Conservation (phyloP, 2,329 filamentous ascomycete genomes). For the Aspergillus sp. region DNA sequence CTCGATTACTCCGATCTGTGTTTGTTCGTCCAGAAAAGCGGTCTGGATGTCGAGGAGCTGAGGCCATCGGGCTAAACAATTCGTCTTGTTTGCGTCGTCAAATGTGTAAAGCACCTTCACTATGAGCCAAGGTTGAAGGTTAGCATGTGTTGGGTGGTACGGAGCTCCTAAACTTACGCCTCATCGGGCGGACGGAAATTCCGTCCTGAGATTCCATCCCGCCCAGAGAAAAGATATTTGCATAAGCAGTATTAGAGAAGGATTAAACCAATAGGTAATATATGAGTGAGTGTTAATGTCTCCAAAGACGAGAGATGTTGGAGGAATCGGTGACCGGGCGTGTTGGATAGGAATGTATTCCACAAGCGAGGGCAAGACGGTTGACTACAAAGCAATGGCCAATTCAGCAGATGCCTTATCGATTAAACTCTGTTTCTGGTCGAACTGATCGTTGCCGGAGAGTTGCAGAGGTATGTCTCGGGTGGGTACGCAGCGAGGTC, state of each 20-base stretch:
- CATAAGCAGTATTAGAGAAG: constrained; percentile 33
- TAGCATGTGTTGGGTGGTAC: constrained; percentile 20
- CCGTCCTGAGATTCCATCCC: constrained; percentile 55
- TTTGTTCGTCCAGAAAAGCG: constrained; percentile 77
- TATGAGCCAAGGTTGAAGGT: constrained; percentile 45
- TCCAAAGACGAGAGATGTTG: not conserved
- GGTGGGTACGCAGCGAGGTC: constrained; percentile 33
- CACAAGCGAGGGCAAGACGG: constrained; percentile 11
- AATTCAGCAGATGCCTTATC: constrained; percentile 17
- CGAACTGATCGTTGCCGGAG: constrained; percentile 37
- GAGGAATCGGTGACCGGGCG: constrained; percentile 2
- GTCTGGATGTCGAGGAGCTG: constrained; percentile 80
- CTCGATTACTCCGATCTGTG: constrained; percentile 84
- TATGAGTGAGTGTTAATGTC: not conserved
- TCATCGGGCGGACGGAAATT: constrained; percentile 67
- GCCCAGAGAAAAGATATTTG: constrained; percentile 31
- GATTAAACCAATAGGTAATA: constrained; percentile 1
- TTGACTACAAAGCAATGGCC: constrained; percentile 22
- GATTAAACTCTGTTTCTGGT: constrained; percentile 21
- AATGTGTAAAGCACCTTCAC: constrained; percentile 98
- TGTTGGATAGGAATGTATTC: constrained; percentile 4
- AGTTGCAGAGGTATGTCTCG: constrained; percentile 28
- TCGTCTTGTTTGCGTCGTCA: constrained; percentile 83
- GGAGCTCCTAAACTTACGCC: constrained; percentile 58
- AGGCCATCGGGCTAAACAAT: constrained; percentile 85